Percentiles rank a stretch among this genome's conserved stretches.
Conservation (phyloP, 257 asterid genomes). For the Nicotiana paniculata region DNA sequence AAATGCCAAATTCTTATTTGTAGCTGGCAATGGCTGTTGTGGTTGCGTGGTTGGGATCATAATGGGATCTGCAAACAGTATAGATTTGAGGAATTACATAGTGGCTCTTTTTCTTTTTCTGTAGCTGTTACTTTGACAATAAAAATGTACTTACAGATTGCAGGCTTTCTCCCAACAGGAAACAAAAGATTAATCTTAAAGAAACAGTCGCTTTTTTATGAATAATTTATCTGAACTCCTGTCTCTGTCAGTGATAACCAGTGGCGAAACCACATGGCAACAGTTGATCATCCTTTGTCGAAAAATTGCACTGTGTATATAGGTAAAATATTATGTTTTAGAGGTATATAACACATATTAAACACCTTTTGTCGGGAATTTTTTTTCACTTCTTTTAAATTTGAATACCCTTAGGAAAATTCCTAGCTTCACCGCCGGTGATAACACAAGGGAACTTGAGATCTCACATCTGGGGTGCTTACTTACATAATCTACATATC, state of each 20-base stretch:
- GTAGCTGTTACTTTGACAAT: background rate
- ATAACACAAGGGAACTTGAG: background rate
- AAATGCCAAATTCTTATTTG: background rate
- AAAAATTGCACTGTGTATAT: too few relatives aligned
- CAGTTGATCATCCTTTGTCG: too few relatives aligned
- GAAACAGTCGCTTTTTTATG: background rate
- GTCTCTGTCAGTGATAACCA: background rate
- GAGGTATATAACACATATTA: too few relatives aligned
- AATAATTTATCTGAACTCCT: background rate
- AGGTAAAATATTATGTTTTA: too few relatives aligned
- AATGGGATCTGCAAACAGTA: background rate
- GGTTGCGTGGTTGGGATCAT: background rate
- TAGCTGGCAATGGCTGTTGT: background rate
- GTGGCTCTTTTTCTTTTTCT: background rate
- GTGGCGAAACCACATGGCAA: too few relatives aligned
- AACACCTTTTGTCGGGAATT: too few relatives aligned
- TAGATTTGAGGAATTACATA: background rate
- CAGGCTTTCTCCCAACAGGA: background rate
- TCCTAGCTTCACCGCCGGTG: background rate
- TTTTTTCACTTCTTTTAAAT: too few relatives aligned
- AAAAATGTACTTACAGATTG: background rate
- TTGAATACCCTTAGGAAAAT: too few relatives aligned
- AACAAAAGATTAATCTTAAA: background rate
- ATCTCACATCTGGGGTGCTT: background rate
- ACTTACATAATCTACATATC: background rate